Percentiles rank a stretch among this genome's conserved stretches.
Evolutionary conservation across 768 basidiomycete species (phyloP).

Genomic region (Mycena filopes): DNA sequence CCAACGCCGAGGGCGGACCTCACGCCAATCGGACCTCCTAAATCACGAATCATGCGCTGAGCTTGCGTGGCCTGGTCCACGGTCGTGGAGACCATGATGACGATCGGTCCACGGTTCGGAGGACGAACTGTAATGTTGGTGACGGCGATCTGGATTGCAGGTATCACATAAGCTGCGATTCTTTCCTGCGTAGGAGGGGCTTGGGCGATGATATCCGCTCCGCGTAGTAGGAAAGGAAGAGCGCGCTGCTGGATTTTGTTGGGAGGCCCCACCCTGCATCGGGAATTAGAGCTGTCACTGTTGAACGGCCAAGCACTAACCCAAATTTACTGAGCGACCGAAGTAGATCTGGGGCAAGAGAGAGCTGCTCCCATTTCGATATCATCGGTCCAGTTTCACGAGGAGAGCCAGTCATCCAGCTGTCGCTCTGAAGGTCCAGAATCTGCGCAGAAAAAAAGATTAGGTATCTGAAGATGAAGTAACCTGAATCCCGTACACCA

Average conservation of each 20-base stretch:
- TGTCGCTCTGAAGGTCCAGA: constrained; percentile 65
- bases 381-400: constrained; percentile 85
- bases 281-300: constrained; percentile 13
- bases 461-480: constrained; percentile 16
- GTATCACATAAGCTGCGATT: constrained; percentile 97
- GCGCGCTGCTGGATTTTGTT: constrained; percentile 99
- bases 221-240: constrained; percentile 92
- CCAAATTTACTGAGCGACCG: constrained; percentile 93
- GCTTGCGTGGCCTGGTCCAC: constrained; percentile 99
- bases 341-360: constrained; percentile 86
- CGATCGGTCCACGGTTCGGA: constrained; percentile 82
- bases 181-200: constrained; percentile 98
- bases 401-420: constrained; percentile 60
- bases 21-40: constrained; percentile 93
- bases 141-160: constrained; percentile 85
- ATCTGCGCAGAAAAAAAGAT: constrained; percentile 49
- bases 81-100: constrained; percentile 96
- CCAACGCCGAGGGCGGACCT: constrained; percentile 91
- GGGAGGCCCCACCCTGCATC: constrained; percentile 88
- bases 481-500: constrained; percentile 61
- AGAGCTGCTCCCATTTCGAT: constrained; percentile 96
- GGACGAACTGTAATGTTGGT: constrained; percentile 66
- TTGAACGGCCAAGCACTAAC: constrained; percentile 56
- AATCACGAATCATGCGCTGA: constrained; percentile 92
- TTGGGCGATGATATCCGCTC: constrained; percentile 97